Conservation (phyloP, 441 rosid species). For the Francoa sonchifolia region DNA sequence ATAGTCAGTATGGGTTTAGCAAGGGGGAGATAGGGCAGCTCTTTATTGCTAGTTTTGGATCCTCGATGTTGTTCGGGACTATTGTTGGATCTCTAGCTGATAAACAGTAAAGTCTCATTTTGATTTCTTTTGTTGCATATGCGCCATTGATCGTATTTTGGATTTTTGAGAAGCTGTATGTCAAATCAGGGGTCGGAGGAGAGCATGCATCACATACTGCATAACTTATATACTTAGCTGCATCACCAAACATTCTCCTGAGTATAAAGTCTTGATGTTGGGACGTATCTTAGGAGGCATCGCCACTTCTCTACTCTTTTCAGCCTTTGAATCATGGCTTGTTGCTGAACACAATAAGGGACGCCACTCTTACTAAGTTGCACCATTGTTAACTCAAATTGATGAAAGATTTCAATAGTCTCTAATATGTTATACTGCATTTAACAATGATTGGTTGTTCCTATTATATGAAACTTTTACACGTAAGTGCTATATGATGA, state of each 20-base stretch:
- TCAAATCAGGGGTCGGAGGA: slow-evolving; percentile 98
- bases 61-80: slow-evolving; percentile 96
- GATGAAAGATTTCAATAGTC: no score
- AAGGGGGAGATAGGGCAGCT: slow-evolving; percentile 96
- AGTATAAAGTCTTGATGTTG: slow-evolving; percentile 78
- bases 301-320: slow-evolving; percentile 89
- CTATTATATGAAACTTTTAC: no score
- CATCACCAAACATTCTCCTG: slow-evolving; percentile 87
- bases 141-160: neutral
- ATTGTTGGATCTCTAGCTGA: slow-evolving; percentile 95
- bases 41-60: slow-evolving; percentile 96
- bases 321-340: slow-evolving; percentile 97
- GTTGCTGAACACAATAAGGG: slow-evolving; percentile 98
- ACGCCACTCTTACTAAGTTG: neutral
- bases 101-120: slow-evolving; percentile 59
- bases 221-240: slow-evolving; percentile 85
- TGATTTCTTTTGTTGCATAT: no score
- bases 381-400: no score
- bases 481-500: no score
- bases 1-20: slow-evolving; percentile 69
- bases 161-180: no score
- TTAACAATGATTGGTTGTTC: no score
- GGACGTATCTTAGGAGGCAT: slow-evolving; percentile 95
- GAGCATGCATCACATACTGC: slow-evolving; percentile 85
- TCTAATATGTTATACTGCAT: no score